Base-by-base conservation (phyloP, 768 basidiomycete genomes). In the Austroboletus festivus region DNA sequence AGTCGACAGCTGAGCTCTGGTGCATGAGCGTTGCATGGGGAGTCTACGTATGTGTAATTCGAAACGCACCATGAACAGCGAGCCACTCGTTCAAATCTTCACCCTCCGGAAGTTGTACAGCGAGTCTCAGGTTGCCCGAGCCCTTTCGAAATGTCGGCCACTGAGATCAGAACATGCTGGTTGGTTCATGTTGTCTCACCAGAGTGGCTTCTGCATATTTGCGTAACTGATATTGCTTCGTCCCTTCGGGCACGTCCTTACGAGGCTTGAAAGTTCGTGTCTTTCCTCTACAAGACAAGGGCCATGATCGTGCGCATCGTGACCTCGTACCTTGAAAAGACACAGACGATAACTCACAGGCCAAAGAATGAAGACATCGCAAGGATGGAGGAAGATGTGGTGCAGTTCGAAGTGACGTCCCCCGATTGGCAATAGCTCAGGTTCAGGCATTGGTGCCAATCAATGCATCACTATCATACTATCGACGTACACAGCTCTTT, bases 31-130 rank as follows among this genome's bases (percentile, higher is more conserved):
- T 22, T 23, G 4, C 20, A 20, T 21, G n/a, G 34, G 31, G 38
- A 38, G 18, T 19, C 38, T 16, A 15, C 2, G 42, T 24, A 28
- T 20, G 44, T 8, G 15, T 23, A 10, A 42, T 44, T 33, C 8
- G 19, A 6, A 38, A 68, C 82, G 49, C 55, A 96, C 96, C 91
- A 64, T 99, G 95, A 8, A 99, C 95, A 12, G 96, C 96, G n/a
- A 99, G 83, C 96, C 96, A 99, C 69, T 99, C 96, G 57, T 94
- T 95, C 59, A 83, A 68, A 66, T 99, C 96, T 69, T 99, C 96
- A 33, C 96, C 96, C 57, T 97, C 96, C 0, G 96, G 96, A 18
- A 98, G 76, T 53, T 87, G 83, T 19, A 99, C 96, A 0, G 96
- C 94, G 39, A 89, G 74, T 49, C 94, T 77, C 52, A 99, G 72